phyloP scores from a whole-genome alignment of 2,329 filamentous ascomycete genomes.

The Macroventuria anomochaeta region DNA sequence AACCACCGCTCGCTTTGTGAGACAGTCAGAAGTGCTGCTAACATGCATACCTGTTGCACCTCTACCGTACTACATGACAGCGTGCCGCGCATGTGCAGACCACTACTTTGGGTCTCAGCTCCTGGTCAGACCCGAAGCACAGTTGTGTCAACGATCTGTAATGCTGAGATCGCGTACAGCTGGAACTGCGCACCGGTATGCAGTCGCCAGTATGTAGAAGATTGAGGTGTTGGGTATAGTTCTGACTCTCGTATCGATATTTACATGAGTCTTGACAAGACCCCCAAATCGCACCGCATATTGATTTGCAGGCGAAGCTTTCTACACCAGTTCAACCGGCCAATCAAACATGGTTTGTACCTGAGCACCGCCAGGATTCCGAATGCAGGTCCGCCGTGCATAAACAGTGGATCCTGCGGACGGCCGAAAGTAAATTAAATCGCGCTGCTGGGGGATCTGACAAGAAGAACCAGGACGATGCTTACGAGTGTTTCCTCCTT shows the following conservation, averaged over 20 bases:
- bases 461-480: slow-evolving; percentile 5
- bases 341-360: slow-evolving; percentile 12
- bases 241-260: neutral
- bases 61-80: slow-evolving; percentile 11
- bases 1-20: neutral
- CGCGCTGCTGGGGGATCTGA: slow-evolving; percentile 9
- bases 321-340: neutral
- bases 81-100: slow-evolving; percentile 16
- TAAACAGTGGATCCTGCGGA: slow-evolving; percentile 13
- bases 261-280: neutral
- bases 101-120: slow-evolving; percentile 14
- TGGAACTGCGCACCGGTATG: neutral
- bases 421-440: slow-evolving; percentile 14
- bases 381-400: slow-evolving; percentile 15
- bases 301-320: slow-evolving; percentile 16
- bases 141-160: neutral
- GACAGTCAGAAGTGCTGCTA: neutral
- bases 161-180: neutral
- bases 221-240: neutral
- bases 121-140: slow-evolving; percentile 4
- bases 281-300: slow-evolving; percentile 1
- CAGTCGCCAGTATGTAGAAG: neutral
- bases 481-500: neutral
- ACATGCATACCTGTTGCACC: slow-evolving; percentile 8
- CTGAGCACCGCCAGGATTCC: slow-evolving; percentile 17